Percentiles rank a stretch among this genome's conserved stretches.
phyloP scores from a whole-genome alignment of 179 eudicot genomes.

The Heliamphora pulchella region DNA sequence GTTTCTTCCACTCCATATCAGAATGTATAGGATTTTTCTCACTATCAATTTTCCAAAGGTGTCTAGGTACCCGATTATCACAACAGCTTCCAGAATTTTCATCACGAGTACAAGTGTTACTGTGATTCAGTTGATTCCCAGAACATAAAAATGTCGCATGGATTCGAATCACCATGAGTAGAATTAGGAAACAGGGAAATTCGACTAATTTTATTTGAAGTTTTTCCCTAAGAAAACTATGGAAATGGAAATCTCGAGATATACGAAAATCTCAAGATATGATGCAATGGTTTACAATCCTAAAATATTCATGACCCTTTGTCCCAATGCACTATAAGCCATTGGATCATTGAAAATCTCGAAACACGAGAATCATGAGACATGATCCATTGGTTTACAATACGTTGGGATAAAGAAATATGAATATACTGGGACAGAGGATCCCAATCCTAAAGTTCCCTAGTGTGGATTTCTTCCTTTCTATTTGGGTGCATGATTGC shows the following conservation, averaged over 20 bases:
- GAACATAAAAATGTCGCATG: constrained; percentile 18
- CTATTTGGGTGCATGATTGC: background rate
- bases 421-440: too few relatives aligned
- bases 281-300: too few relatives aligned
- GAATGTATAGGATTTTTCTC: constrained; percentile 62
- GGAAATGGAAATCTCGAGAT: background rate
- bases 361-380: too few relatives aligned
- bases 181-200: too few relatives aligned
- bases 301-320: too few relatives aligned
- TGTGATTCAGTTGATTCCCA: constrained; percentile 14
- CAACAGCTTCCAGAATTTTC: constrained; percentile 17
- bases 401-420: too few relatives aligned
- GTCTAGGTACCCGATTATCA: constrained; percentile 14
- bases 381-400: too few relatives aligned
- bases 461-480: background rate
- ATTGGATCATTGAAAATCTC: too few relatives aligned
- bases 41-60: constrained; percentile 26
- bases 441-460: too few relatives aligned
- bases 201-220: background rate
- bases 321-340: too few relatives aligned
- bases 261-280: too few relatives aligned
- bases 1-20: constrained; percentile 74
- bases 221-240: background rate
- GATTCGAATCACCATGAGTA: constrained; percentile 18
- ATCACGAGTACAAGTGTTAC: too few relatives aligned